phyloP scores from a whole-genome alignment of 1,139 yeast species.

The Hanseniaspora uvarum region DNA sequence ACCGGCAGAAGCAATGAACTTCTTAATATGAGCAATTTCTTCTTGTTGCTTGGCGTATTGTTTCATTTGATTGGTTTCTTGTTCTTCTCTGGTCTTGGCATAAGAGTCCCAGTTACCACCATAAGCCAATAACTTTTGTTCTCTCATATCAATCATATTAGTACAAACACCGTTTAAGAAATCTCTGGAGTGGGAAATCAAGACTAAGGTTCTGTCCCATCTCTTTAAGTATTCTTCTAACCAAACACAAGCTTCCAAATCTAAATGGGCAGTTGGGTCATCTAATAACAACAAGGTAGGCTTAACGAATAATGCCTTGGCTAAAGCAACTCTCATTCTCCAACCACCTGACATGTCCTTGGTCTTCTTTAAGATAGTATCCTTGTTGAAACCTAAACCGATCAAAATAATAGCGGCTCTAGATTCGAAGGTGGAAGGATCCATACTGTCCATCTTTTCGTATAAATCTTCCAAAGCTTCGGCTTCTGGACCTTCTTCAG shows the following conservation, averaged over 20 bases:
- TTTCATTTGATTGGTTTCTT: constrained; percentile 96
- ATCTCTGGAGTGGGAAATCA: constrained; percentile 98
- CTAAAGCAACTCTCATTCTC: constrained; percentile 72
- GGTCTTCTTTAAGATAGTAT: constrained; percentile 79
- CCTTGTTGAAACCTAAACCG: constrained; percentile 91
- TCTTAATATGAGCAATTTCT: constrained; percentile 95
- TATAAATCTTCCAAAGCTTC: constrained; percentile 75
- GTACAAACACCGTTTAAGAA: constrained; percentile 98
- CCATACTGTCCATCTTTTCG: constrained; percentile 93
- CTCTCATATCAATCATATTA: constrained; percentile 96
- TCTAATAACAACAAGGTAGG: constrained; percentile 79
- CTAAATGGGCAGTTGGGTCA: constrained; percentile 99
- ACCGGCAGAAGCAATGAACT: constrained; percentile 99
- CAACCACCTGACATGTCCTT: constrained; percentile 98
- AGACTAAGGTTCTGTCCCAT: constrained; percentile 83
- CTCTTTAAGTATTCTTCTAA: constrained; percentile 93
- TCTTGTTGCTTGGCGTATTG: constrained; percentile 96
- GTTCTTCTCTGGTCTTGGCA: constrained; percentile 84
- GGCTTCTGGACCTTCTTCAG: constrained; percentile 90
- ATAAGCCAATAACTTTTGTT: constrained; percentile 52
- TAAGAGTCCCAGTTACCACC: constrained; percentile 99
- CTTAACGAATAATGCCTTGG: constrained; percentile 72
- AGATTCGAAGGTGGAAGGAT: constrained; percentile 88
- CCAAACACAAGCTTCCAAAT: constrained; percentile 99
- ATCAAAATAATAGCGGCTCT: constrained; percentile 92